Conservation (phyloP, 176 grass and related monocot genomes). For the sorghum (Sorghum bicolor) region DNA sequence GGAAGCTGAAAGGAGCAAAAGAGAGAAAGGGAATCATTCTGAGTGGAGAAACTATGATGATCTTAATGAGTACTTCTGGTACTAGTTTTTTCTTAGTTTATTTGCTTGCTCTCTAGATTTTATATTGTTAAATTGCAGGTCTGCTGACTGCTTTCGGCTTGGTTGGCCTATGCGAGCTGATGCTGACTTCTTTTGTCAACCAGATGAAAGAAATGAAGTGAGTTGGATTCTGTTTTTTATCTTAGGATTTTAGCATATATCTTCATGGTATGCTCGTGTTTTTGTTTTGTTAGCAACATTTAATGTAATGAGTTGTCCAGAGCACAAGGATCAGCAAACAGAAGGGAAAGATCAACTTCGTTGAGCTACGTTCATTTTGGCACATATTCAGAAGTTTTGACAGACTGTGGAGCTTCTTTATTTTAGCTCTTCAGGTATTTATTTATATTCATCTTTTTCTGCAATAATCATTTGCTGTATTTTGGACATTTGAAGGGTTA, state of each 20-base stretch:
- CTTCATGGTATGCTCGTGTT: background rate
- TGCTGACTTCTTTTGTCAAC: conserved; percentile 83
- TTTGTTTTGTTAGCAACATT: background rate
- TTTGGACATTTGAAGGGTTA: conserved; percentile 24
- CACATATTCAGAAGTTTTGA: conserved; percentile 97
- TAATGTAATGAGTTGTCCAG: conserved; percentile 35
- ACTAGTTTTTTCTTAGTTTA: background rate
- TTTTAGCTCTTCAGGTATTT: conserved; percentile 87
- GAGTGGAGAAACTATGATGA: conserved; percentile 36
- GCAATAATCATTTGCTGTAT: background rate
- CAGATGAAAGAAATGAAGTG: conserved; percentile 66
- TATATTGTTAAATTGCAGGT: conserved; percentile 59
- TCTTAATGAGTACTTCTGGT: conserved; percentile 37
- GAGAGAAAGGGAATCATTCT: conserved; percentile 27
- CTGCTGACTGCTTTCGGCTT: conserved; percentile 68
- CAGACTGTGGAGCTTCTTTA: conserved; percentile 94
- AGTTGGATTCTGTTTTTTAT: conserved; percentile 11
- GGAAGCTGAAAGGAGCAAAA: conserved; percentile 38
- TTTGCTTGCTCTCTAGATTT: conserved; percentile 20
- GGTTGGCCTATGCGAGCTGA: conserved; percentile 94
- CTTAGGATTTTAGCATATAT: background rate
- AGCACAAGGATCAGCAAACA: conserved; percentile 47
- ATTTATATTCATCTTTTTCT: background rate
- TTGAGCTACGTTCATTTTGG: conserved; percentile 95
- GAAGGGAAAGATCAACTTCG: conserved; percentile 94